Percentiles rank a stretch among this genome's conserved stretches.
phyloP scores from a whole-genome alignment of 768 basidiomycete genomes.

The Rhodotorula taiwanensis region DNA sequence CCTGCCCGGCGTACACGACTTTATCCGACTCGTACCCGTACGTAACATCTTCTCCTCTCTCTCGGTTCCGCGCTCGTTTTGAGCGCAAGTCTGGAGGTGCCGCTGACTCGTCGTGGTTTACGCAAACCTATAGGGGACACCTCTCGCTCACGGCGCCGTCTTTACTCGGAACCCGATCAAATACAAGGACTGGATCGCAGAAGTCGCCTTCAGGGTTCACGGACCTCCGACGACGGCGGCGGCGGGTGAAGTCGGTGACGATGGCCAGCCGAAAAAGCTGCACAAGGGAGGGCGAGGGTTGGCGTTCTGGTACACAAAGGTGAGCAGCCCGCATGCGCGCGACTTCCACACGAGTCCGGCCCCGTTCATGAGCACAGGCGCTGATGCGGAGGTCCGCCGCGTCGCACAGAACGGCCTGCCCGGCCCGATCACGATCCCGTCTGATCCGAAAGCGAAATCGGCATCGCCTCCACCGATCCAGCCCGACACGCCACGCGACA shows the following conservation, averaged over 20 bases:
- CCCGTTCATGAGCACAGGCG: too few relatives aligned
- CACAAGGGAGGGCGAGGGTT: slow-evolving; percentile 39
- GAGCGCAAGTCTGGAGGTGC: too few relatives aligned
- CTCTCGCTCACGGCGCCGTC: slow-evolving; percentile 39
- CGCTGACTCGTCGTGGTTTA: too few relatives aligned
- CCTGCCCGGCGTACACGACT: slow-evolving; percentile 39
- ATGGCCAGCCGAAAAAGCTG: slow-evolving; percentile 6
- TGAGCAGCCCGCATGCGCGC: too few relatives aligned
- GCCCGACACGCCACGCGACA: slow-evolving; percentile 3
- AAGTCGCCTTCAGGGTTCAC: slow-evolving; percentile 40
- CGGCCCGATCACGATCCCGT: slow-evolving; percentile 14
- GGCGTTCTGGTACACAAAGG: slow-evolving; percentile 40
- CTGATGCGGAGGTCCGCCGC: too few relatives aligned
- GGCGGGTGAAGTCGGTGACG: neutral
- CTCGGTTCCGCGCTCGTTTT: neutral
- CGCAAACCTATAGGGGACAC: slow-evolving; percentile 18
- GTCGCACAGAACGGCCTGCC: slow-evolving; percentile 15
- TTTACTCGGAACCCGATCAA: slow-evolving; percentile 27
- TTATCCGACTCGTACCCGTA: slow-evolving; percentile 37
- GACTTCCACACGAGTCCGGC: too few relatives aligned
- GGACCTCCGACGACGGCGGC: slow-evolving; percentile 21
- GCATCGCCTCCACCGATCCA: slow-evolving; percentile 15
- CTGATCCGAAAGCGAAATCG: slow-evolving; percentile 4
- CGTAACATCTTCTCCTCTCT: neutral
- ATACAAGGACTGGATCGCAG: slow-evolving; percentile 39